Conservation (phyloP, 2,329 filamentous ascomycete genomes). For the Xylariaceae sp. region DNA sequence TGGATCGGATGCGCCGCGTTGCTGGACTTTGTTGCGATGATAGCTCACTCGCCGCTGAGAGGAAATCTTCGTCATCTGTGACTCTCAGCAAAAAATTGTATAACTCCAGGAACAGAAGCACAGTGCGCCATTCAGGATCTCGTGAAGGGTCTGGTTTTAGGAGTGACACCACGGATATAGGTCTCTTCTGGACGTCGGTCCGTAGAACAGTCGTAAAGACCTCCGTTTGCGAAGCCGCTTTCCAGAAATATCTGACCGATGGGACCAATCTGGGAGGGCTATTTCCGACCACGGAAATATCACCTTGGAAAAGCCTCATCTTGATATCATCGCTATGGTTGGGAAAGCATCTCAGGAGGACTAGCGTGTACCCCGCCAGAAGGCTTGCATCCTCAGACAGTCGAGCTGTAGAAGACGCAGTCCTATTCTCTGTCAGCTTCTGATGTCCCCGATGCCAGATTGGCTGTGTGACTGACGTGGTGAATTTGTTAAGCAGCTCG, state of each 20-base stretch:
- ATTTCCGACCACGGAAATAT: constrained; percentile 37
- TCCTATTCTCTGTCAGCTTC: constrained; percentile 20
- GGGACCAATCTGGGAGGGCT: constrained; percentile 40
- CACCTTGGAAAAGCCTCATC: constrained; percentile 84
- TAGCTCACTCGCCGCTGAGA: constrained; percentile 47
- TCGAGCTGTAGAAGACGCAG: constrained; percentile 23
- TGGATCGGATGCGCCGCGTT: constrained; percentile 45
- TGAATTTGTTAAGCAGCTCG: constrained; percentile 42
- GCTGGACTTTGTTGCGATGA: constrained; percentile 30
- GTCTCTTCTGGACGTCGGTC: constrained; percentile 20
- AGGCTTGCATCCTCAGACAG: constrained; percentile 57
- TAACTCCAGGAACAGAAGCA: constrained; percentile 85
- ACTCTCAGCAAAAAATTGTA: constrained; percentile 89
- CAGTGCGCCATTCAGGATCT: constrained; percentile 75
- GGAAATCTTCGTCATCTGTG: constrained; percentile 95
- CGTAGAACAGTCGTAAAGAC: constrained; percentile 30
- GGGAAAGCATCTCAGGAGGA: constrained; percentile 79
- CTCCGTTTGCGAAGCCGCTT: constrained; percentile 41
- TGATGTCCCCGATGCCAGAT: too few species aligned
- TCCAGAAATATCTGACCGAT: constrained; percentile 80
- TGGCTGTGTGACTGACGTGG: constrained; percentile 27
- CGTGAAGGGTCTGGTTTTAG: constrained; percentile 26
- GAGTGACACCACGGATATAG: constrained; percentile 15
- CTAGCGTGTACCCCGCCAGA: constrained; percentile 79
- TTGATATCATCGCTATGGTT: constrained; percentile 76